Evolutionary conservation across 192 early-diverging fungal species (phyloP).

Genomic region (Coemansia sp.): DNA sequence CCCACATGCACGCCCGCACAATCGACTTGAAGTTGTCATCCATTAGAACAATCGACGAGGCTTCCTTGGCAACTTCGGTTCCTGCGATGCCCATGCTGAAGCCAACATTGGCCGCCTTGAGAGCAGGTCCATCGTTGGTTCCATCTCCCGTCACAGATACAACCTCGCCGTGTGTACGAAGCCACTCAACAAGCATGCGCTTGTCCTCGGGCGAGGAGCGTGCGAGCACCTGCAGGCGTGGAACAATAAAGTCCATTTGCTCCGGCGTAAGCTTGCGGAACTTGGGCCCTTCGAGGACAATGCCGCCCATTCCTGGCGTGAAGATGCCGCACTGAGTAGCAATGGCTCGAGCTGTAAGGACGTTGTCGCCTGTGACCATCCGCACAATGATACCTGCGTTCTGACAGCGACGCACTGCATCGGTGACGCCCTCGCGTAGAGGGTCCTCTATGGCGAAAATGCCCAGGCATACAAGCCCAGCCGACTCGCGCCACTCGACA

Average conservation of each 20-base stretch:
- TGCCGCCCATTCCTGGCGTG: conserved; percentile 72
- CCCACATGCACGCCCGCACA: conserved; percentile 98
- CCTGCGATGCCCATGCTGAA: conserved; percentile 99
- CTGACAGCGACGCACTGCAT: conserved; percentile 86
- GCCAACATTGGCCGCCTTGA: conserved; percentile 94
- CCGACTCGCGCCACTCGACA: conserved; percentile 52
- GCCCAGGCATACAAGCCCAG: conserved; percentile 75
- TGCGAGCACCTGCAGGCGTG: conserved; percentile 92
- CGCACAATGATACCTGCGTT: conserved; percentile 93
- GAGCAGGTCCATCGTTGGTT: conserved; percentile 97
- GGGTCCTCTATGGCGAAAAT: conserved; percentile 98
- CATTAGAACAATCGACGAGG: conserved; percentile 95
- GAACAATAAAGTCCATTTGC: conserved; percentile 92
- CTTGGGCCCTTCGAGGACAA: conserved; percentile 92
- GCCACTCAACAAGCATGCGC: conserved; percentile 85
- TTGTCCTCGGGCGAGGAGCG: conserved; percentile 95
- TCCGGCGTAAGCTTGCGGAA: conserved; percentile 82
- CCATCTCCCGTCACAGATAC: conserved; percentile 99
- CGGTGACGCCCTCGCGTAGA: conserved; percentile 90
- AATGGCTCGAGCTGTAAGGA: conserved; percentile 91
- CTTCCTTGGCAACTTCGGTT: conserved; percentile 99
- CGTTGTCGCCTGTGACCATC: conserved; percentile 99
- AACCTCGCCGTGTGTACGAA: conserved; percentile 89
- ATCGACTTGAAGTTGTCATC: conserved; percentile 99
- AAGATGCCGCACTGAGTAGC: conserved; percentile 93